Evolutionary conservation across 495 filamentous ascomycete genomes (phyloP).

Genomic region (Penicillium taxi): DNA sequence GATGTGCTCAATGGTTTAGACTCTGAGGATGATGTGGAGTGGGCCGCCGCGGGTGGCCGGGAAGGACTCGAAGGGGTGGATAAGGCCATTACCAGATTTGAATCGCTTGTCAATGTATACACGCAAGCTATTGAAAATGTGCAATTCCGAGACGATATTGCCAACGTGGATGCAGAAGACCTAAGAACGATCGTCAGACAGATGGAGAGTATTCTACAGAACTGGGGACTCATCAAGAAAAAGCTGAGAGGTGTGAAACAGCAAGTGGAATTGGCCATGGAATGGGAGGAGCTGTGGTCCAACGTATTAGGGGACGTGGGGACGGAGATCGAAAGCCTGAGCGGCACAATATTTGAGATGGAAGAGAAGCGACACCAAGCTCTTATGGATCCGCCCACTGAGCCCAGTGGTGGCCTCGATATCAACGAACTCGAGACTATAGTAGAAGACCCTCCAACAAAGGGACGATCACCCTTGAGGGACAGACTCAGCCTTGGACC

Average conservation of each 20-base stretch:
- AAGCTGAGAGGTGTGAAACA: constrained; percentile 71
- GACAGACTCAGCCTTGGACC: constrained; percentile 62
- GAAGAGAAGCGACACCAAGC: constrained; percentile 82
- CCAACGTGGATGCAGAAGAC: constrained; percentile 55
- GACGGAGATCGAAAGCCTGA: constrained; percentile 76
- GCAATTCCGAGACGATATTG: constrained; percentile 71
- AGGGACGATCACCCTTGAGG: constrained; percentile 38
- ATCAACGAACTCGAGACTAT: constrained; percentile 90
- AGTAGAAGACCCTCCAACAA: constrained; percentile 72
- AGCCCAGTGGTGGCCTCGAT: constrained; percentile 59
- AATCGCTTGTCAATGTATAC: constrained; percentile 80
- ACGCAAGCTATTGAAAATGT: constrained; percentile 84
- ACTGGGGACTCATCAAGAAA: constrained; percentile 72
- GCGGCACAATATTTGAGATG: constrained; percentile 86
- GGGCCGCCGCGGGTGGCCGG: constrained; percentile 86
- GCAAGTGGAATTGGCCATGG: constrained; percentile 93
- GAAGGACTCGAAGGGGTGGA: constrained; percentile 88
- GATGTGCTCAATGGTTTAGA: constrained; percentile 80
- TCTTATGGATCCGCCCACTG: constrained; percentile 45
- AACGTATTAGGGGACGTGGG: constrained; percentile 89
- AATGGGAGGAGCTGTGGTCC: constrained; percentile 97
- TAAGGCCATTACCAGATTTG: constrained; percentile 74
- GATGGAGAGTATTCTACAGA: constrained; percentile 78
- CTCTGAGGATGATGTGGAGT: constrained; percentile 93
- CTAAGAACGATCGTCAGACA: constrained; percentile 65